A percentile compares a stretch with the other conserved stretches of the same genome.
phyloP scores from a whole-genome alignment of 2,329 filamentous ascomycete genomes.

The Xylaria sp. region DNA sequence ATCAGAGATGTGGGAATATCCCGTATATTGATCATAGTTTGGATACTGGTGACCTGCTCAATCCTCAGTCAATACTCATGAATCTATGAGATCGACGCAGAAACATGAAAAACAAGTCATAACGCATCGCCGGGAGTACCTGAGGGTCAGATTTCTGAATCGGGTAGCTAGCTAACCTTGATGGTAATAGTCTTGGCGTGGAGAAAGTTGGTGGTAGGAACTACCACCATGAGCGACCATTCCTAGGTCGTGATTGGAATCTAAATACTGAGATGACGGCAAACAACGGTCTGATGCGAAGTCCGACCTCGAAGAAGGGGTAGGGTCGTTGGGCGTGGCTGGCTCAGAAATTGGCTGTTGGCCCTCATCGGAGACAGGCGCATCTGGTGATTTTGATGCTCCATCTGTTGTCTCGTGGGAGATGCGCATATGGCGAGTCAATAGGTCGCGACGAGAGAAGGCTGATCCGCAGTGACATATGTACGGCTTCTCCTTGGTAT shows the following conservation, averaged over 20 bases:
- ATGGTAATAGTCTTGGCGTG: slow-evolving; percentile 44
- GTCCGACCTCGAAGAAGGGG: slow-evolving; percentile 50
- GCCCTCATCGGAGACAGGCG: slow-evolving; percentile 45
- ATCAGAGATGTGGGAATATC: slow-evolving; percentile 41
- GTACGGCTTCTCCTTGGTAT: slow-evolving; percentile 61
- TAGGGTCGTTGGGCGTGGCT: slow-evolving; percentile 46
- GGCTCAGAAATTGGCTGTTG: slow-evolving; percentile 45
- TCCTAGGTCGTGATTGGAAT: slow-evolving; percentile 39
- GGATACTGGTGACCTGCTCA: slow-evolving; percentile 45
- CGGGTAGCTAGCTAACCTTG: slow-evolving; percentile 44
- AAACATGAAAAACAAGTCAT: slow-evolving; percentile 1
- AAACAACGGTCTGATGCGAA: slow-evolving; percentile 47
- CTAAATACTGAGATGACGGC: slow-evolving; percentile 43
- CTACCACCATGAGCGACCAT: slow-evolving; percentile 40
- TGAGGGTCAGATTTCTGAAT: slow-evolving; percentile 5
- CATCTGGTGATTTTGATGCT: slow-evolving; percentile 46
- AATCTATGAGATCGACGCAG: neutral
- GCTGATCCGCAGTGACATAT: slow-evolving; percentile 57
- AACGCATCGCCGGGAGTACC: slow-evolving; percentile 1
- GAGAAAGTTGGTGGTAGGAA: slow-evolving; percentile 43
- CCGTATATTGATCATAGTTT: slow-evolving; percentile 45
- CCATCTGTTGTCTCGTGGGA: slow-evolving; percentile 49
- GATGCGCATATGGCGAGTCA: slow-evolving; percentile 58
- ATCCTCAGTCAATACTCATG: slow-evolving; percentile 36
- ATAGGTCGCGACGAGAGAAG: slow-evolving; percentile 57